Base-by-base conservation (phyloP, 2,329 filamentous ascomycete genomes). In the Phaeosphaeria sp. region DNA sequence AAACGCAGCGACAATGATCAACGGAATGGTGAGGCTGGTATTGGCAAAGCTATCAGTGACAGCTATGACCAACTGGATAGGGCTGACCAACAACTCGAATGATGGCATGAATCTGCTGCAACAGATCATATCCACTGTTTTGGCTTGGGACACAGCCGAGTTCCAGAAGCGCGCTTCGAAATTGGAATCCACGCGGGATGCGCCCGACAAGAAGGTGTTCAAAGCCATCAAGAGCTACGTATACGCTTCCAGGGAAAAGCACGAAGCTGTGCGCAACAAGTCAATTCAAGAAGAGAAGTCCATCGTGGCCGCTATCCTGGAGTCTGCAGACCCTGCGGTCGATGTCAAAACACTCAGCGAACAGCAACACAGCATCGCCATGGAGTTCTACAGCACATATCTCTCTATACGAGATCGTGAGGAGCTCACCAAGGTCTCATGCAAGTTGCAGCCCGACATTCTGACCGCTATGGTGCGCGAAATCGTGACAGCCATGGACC, bases 91-190 rank as follows among this genome's bases (percentile, higher is more conserved):
- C 47, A 87, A 86, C 47, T 85, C 88, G 0, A 87, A 92, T 60
- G 90, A 93, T 64, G 91, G 91, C 47, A 91, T 92, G 89, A 95
- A 93, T 71, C 74, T 94, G 8, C 75, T 95, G 63, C 91, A 94
- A 75, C 82, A 84, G 77, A 93, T 95, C 61, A 87, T 94, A 21
- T 90, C 87, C 0, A 84, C 90, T 3, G 87, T 92, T 0, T 77
- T 93, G 11, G 83, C 85, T 5, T 93, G 89, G 88, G 91, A 95
- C 66, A 86, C 86, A 6, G 80, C 82, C 39, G 90, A 92, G 61
- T 89, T 93, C 60, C 86, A 86, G 57, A 89, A 88, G 73, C 81
- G 84, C 1, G 82, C 84, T 1, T 82, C 88, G 0, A 87, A 85
- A 61, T 84, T 92, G 45, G 89, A 91, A 63, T 88, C 86, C 51